Evolutionary conservation across 805 yeast genomes (phyloP), one percentile per base, ranked within the genome.

Genomic region (Wickerhamiella nectarea): DNA sequence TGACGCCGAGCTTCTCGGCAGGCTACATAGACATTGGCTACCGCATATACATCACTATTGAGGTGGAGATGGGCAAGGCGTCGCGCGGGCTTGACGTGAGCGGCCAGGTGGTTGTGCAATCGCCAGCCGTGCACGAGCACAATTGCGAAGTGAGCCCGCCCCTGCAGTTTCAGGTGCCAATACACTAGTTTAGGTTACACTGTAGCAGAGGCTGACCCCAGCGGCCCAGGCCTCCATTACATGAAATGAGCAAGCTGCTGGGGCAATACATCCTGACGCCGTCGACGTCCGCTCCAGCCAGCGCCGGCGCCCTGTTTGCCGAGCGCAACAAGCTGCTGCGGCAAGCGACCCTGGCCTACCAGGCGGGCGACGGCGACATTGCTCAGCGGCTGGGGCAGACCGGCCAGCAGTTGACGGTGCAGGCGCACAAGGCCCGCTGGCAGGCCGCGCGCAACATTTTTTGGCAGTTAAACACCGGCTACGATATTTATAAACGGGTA

Each of bases 341-440:
- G 4, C 18, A 11, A 6, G 28, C 42, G 10, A 4, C 31, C 8
- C 19, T 22, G n/a, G 42, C 42, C 21, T 39, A 21, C 22, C n/a
- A 15, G 14, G 22, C 22, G 20, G 42, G 42, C 21, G 42, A 39
- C n/a, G 33, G 22, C 22, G 26, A 31, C n/a, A 21, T 29, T 11
- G 42, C 42, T 6, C 25, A 31, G 18, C 34, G 8, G 12, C 14
- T 21, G 21, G 29, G 42, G 28, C 29, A 12, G 8, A 17, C 14
- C 10, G 41, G 35, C 24, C 8, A 11, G 3, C 8, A 38, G 6
- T 35, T 25, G 7, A 10, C 33, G 12, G 4, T 22, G 17, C 18
- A 3, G 15, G 42, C 29, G 11, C 33, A 39, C 12, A 18, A 26
- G 14, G 22, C 33, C 18, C 29, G 33, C 2, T 15, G 33, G 19